A percentile compares a stretch with the other conserved stretches of the same genome.
Conservation (phyloP, 768 basidiomycete species). For the Antrodiella citrinella region DNA sequence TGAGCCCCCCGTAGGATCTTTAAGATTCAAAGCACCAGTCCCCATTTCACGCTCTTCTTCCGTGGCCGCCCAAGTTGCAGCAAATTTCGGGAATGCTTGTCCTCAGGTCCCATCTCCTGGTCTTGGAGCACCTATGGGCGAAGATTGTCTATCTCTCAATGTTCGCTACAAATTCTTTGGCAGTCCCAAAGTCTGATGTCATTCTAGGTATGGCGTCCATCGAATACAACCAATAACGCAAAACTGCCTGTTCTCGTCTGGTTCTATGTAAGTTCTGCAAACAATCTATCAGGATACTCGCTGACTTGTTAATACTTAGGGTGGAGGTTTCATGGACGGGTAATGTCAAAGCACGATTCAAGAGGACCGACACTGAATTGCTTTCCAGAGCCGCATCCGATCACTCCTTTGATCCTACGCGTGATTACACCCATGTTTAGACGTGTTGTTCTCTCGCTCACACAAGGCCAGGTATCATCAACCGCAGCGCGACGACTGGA, state of each 20-base stretch:
- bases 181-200: not conserved
- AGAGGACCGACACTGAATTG: not conserved
- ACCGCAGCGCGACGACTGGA: slow-evolving; percentile 34
- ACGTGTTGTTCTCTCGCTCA: not conserved
- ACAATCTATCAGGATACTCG: no score
- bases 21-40: slow-evolving; percentile 52
- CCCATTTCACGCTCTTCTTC: slow-evolving; percentile 25
- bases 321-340: slow-evolving; percentile 6
- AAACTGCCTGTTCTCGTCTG: slow-evolving; percentile 24
- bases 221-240: slow-evolving; percentile 9
- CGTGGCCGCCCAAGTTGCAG: slow-evolving; percentile 30
- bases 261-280: slow-evolving; percentile 24
- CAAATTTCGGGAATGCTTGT: slow-evolving; percentile 47
- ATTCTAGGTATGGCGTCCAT: slow-evolving; percentile 20
- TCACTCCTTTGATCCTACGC: slow-evolving; percentile 4
- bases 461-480: slow-evolving; percentile 32
- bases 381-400: slow-evolving; percentile 3
- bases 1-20: slow-evolving; percentile 41
- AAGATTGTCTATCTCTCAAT: slow-evolving; percentile 49
- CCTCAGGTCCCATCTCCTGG: slow-evolving; percentile 32
- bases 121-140: slow-evolving; percentile 38
- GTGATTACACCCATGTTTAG: not conserved
- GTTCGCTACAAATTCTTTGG: slow-evolving; percentile 22
- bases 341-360: not conserved
- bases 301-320: no score